A percentile compares a stretch with the other conserved stretches of the same genome.
Conservation (phyloP, 108 stramenopile genomes). For the Skeletonema menzelii region DNA sequence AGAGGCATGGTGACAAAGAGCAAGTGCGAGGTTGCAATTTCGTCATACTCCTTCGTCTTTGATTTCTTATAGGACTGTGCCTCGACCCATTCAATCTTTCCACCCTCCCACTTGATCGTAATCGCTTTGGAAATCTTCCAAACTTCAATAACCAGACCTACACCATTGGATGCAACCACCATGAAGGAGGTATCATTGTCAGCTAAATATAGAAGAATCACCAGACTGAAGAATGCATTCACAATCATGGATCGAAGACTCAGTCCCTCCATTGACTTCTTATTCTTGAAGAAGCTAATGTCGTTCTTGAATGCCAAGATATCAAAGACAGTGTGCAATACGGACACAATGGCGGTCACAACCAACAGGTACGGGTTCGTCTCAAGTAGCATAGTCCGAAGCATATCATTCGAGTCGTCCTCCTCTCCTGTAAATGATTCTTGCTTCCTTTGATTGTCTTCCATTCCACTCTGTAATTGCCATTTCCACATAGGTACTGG, state of each 20-base stretch:
- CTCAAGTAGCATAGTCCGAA: constrained; percentile 60
- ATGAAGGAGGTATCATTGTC: constrained; percentile 83
- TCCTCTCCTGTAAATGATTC: constrained; percentile 58
- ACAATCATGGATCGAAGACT: constrained; percentile 68
- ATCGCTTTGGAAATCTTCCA: constrained; percentile 79
- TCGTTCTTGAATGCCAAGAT: constrained; percentile 86
- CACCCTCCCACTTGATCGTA: constrained; percentile 41
- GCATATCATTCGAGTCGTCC: constrained; percentile 44
- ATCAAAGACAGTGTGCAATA: constrained; percentile 83
- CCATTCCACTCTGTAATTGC: constrained; percentile 66
- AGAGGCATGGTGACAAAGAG: constrained; percentile 73
- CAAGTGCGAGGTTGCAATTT: constrained; percentile 60
- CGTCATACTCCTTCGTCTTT: constrained; percentile 79
- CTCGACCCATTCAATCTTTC: constrained; percentile 63
- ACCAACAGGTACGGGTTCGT: constrained; percentile 67
- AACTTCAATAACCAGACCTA: constrained; percentile 77
- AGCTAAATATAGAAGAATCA: constrained; percentile 78
- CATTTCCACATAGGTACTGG: constrained; percentile 67
- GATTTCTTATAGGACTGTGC: constrained; percentile 47
- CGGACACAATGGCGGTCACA: constrained; percentile 60
- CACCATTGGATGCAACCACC: constrained; percentile 61
- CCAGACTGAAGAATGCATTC: constrained; percentile 69
- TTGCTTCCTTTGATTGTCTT: constrained; percentile 56
- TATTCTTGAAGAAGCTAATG: constrained; percentile 81
- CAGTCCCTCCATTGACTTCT: constrained; percentile 79